phyloP scores from a whole-genome alignment of 78 protist genomes.

The Speleostelium caveatum region DNA sequence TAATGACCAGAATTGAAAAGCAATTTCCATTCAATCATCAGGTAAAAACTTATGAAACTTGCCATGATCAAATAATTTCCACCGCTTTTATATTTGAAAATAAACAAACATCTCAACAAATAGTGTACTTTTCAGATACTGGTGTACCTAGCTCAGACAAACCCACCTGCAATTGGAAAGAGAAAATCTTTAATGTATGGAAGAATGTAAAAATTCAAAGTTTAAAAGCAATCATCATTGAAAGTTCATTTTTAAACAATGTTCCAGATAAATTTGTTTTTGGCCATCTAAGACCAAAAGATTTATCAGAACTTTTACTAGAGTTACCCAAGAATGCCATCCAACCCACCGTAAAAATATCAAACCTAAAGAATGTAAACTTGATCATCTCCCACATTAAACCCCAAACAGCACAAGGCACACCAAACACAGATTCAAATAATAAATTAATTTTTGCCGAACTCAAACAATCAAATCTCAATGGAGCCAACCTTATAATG shows the following conservation, averaged over 20 bases:
- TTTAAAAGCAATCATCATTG: slow-evolving; percentile 14
- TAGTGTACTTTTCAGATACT: slow-evolving; percentile 49
- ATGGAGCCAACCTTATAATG: slow-evolving; percentile 8
- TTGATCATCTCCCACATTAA: slow-evolving; percentile 49
- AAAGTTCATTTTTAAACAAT: slow-evolving; percentile 18
- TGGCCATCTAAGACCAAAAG: slow-evolving; percentile 61
- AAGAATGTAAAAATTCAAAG: slow-evolving; percentile 25
- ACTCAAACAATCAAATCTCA: slow-evolving; percentile 2
- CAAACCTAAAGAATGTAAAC: slow-evolving; percentile 27
- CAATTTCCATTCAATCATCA: slow-evolving; percentile 7
- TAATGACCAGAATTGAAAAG: background rate
- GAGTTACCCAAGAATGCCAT: background rate
- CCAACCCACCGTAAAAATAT: slow-evolving; percentile 29
- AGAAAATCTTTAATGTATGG: slow-evolving; percentile 37
- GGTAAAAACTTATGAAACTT: slow-evolving; percentile 1
- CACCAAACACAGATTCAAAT: no score
- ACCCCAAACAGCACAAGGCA: slow-evolving; percentile 20
- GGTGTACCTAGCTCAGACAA: slow-evolving; percentile 33
- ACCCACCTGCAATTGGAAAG: slow-evolving; percentile 46
- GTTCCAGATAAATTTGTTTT: background rate
- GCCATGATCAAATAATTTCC: slow-evolving; percentile 31
- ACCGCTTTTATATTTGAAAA: slow-evolving; percentile 30
- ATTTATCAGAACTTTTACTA: slow-evolving; percentile 9
- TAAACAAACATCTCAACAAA: slow-evolving; percentile 12
- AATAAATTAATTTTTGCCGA: slow-evolving; percentile 16